These are phyloP conservation scores for Dryadomyces quercus-mongolicae DNA, from an alignment of 2,329 filamentous ascomycete genomes.

Conservation along the genomic window DNA sequence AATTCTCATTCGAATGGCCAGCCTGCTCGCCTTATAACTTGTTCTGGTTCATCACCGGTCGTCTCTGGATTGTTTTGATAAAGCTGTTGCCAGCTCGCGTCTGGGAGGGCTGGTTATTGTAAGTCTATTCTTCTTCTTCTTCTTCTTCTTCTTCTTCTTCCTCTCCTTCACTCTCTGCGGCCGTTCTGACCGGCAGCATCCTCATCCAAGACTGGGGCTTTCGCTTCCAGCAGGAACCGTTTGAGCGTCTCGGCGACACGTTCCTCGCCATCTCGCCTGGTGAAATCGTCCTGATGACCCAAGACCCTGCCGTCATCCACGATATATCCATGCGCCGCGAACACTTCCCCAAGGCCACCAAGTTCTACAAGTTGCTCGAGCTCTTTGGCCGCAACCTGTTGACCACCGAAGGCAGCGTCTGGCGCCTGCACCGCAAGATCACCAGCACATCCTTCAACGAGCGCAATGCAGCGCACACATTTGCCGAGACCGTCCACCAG, in stretches of 20 bases:
- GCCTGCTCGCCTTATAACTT: conserved; percentile 36
- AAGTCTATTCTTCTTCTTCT: conserved; percentile 17
- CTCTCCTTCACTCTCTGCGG: neutral
- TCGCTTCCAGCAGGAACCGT: conserved; percentile 41
- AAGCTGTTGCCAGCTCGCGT: conserved; percentile 38
- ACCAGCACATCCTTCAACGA: conserved; percentile 65
- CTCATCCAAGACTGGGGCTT: conserved; percentile 50
- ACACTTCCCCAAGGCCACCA: conserved; percentile 57
- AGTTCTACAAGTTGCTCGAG: conserved; percentile 45
- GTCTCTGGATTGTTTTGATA: conserved; percentile 43
- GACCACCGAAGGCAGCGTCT: conserved; percentile 54
- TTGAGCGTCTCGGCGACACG: conserved; percentile 46
- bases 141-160: neutral
- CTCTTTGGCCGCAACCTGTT: conserved; percentile 63
- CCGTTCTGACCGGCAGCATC: conserved; percentile 26
- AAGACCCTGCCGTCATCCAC: conserved; percentile 51
- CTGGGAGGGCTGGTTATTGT: conserved; percentile 50
- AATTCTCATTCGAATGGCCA: too few species aligned
- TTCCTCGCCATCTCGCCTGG: conserved; percentile 53
- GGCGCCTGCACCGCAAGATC: conserved; percentile 63
- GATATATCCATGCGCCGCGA: conserved; percentile 56
- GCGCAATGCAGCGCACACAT: conserved; percentile 56
- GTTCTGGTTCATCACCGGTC: conserved; percentile 42
- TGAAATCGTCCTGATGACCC: conserved; percentile 39
- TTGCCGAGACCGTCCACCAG: conserved; percentile 49